Conservation (phyloP, 1,284 basidiomycete species). For the Moesziomyces sp. region DNA sequence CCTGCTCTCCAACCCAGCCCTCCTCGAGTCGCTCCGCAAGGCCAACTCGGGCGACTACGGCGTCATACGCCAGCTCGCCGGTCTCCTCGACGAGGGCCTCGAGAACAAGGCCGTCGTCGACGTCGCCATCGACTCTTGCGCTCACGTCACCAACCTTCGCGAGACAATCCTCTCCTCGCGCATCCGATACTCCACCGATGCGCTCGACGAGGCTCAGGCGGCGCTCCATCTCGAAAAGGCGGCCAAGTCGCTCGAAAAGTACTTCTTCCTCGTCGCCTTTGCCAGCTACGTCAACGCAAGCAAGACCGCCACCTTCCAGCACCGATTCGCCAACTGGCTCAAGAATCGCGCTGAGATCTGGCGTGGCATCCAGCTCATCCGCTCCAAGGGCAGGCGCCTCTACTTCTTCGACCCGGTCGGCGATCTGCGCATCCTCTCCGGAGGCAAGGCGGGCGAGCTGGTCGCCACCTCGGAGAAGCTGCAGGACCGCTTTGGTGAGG, state of each 20-base stretch:
- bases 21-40: slow-evolving; percentile 60
- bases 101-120: slow-evolving; percentile 64
- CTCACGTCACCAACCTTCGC: slow-evolving; percentile 63
- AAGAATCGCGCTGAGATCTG: slow-evolving; percentile 88
- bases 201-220: slow-evolving; percentile 49
- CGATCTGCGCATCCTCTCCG: slow-evolving; percentile 58
- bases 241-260: slow-evolving; percentile 71
- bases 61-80: slow-evolving; percentile 60
- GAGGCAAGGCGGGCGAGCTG: slow-evolving; percentile 50
- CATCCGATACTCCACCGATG: slow-evolving; percentile 58
- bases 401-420: slow-evolving; percentile 67
- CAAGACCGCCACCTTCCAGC: slow-evolving; percentile 74
- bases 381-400: slow-evolving; percentile 56
- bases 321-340: slow-evolving; percentile 87
- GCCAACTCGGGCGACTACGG: slow-evolving; percentile 65
- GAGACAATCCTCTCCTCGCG: slow-evolving; percentile 62
- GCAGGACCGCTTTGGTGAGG: slow-evolving; percentile 45
- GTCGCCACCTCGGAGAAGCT: slow-evolving; percentile 47
- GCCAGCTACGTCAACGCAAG: slow-evolving; percentile 85
- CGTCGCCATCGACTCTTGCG: slow-evolving; percentile 62
- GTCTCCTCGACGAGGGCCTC: slow-evolving; percentile 63
- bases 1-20: slow-evolving; percentile 58
- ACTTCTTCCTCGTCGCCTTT: slow-evolving; percentile 94
- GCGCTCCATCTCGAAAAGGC: slow-evolving; percentile 57
- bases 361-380: slow-evolving; percentile 71